Evolutionary conservation across 2,329 filamentous ascomycete genomes (phyloP), one percentile per base, ranked within the genome.

Genomic region (Phialophora chinensis): DNA sequence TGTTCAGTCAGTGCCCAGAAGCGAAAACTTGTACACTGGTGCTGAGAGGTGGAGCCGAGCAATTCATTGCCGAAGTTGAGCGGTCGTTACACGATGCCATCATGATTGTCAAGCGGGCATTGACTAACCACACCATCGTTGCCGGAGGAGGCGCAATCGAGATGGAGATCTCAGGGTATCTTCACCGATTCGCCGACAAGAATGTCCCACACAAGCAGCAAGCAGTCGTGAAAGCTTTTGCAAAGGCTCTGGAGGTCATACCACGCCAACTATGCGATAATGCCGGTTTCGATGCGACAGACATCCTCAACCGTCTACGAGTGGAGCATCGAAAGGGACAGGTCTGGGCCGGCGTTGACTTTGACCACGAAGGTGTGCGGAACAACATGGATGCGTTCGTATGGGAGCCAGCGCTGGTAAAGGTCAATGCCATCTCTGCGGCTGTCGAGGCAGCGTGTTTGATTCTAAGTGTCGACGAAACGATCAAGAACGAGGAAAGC

Each of bases 41-140:
- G 49, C 89, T 99, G 70, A 91, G 95, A 76, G 95, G 95, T 75
- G 95, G 95, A 72, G 95, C 95, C 42, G 95, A 99, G 84, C 95
- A 99, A 79, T 99, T 99, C 82, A 99, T 99, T 74, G 95, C 95
- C 66, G 95, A 99, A 80, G 95, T 97, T 1, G 95, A 99, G 84
- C 91, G 95, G 71, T 97, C 92, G 77, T 87, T 99, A 72, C 95
- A 99, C 84, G 95, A 99, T 76, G 95, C 95, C 74, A 98, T 99
- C 81, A 99, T 99, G 95, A 97, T 99, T 75, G 95, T 99, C 77
- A 98, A 98, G 88, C 93, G 96, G 69, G 92, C 95, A 31, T 92
- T 98, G 80, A 92, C 92, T 83, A 96, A 98, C 85, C 90, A 90
- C 76, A 91, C 88, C 77, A 97, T 99, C 72, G 95, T 99, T 29